Evolutionary conservation across 164 flowering plant genomes (phyloP), one percentile per base, ranked within the genome.

Genomic region (Nymphaea colorata): DNA sequence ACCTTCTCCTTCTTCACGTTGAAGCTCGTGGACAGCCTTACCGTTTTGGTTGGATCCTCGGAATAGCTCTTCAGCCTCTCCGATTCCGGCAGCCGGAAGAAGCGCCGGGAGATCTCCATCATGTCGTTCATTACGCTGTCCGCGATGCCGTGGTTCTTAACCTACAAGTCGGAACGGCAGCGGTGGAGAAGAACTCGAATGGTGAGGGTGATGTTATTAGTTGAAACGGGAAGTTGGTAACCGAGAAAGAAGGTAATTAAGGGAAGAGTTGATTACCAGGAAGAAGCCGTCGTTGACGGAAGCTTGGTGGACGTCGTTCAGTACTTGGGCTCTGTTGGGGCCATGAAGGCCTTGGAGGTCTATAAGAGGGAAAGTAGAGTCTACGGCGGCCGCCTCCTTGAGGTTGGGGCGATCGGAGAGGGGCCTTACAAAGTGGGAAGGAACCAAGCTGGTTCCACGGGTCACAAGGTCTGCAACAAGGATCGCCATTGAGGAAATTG

Each of bases 1-100:
- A 90, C 79, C 18, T 75, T 76, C 77, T 90, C 97, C 67, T 83
- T 90, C 4, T 73, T 84, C 25, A 83, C 79, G 64, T 90, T 90
- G 42, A 82, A 86, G 64, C 96, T 90, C 2, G 96, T 87, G 0
- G 94, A 86, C 41, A 90, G 70, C 45, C 96, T 88, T 76, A 77
- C 72, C 6, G 91, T 86, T 79, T 87, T 82, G 0, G 71, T 36
- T 3, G 80, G 85, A 44, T 82, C 85, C 7, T 81, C 76, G 3
- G 81, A 74, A 69, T 78, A 81, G 17, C 75, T 44, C 78, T 85
- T 87, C 87, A 88, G 41, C 80, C 87, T 90, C 79, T 90, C 94
- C 69, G 88, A 90, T 77, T 78, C 59, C 41, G 97, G 91, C 67
- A 87, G 64, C 18, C 64, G 43, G 62, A 88, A 90, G 70, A 87